Base-by-base conservation (phyloP, 2,329 filamentous ascomycete genomes). In the Xylariomycetidae sp. region DNA sequence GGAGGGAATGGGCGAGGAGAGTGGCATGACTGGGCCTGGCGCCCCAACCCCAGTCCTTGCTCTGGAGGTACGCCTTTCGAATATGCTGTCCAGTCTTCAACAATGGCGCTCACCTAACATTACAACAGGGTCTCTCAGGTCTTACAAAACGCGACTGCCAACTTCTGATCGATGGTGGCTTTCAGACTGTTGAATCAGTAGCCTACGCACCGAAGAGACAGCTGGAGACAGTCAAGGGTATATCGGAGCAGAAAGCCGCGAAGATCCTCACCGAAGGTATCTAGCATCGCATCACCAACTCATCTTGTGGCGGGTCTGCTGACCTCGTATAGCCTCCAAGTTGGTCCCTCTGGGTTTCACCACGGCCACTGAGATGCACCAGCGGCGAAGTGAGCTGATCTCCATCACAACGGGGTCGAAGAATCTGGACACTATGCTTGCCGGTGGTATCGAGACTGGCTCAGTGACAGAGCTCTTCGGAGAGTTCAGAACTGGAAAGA, bases 321-420 rank as follows among this genome's bases (percentile, higher is more conserved):
- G 25, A 47, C 32, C 16, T 15, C 14, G 32, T 4, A 25, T 29
- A 93, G 90, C 90, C 18, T 89, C 88, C 1, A 98, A 95, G 61
- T 75, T 96, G 32, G 92, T 98, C 1, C 92, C 92, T 0, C 95
- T 98, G 89, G 92, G 92, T 25, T 98, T 98, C 58, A 98, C 93
- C 2, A 98, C 92, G 0, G 92, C 92, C 4, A 98, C 92, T 0
- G 93, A 98, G 63, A 98, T 98, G 89, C 93, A 98, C 57, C 86
- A 90, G 50, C 82, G 92, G 44, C 80, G 93, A 59, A 95, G 88
- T 60, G 92, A 96, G 62, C 76, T 98, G 38, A 98, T 98, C 47
- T 95, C 89, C 10, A 95, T 98, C 47, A 95, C 92, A 4, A 98
- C 92, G 3, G 92, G 93, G 38, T 96, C 92, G 7, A 98, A 98